Base-by-base conservation (phyloP, 2,329 filamentous ascomycete genomes). In the Microcyclosporella mali region DNA sequence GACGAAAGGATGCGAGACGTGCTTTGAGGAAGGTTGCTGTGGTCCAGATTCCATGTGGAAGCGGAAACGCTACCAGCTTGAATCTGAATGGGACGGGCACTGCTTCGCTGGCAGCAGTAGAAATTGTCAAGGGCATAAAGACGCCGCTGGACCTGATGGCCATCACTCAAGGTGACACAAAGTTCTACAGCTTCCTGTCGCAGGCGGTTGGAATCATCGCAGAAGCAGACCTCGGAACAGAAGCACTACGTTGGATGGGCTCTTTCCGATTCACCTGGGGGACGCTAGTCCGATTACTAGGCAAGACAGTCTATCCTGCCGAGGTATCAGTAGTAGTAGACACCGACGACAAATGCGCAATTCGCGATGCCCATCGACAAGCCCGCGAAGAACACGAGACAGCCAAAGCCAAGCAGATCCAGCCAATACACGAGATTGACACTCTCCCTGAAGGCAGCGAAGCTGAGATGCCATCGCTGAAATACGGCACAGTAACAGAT, bases 211-310 rank as follows among this genome's bases (percentile, higher is more conserved):
- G 92, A 16, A 85, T 97, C 46, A 79, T 97, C 29, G 92, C 92
- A 1, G 92, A 97, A 60, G 78, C 78, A 37, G 92, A 98, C 64
- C 72, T 98, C 10, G 89, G 79, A 2, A 98, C 92, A 0, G 92
- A 98, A 58, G 72, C 94, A 58, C 68, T 97, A 50, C 82, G 92
- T 33, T 97, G 90, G 89, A 89, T 98, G 84, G 92, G 92, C 14
- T 76, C 77, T 36, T 74, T 81, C 21, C 79, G 92, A 41, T 98
- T 98, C 58, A 88, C 85, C 0, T 84, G 84, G 57, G 92, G 92
- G 6, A 80, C 95, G 49, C 61, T 94, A n/a, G 73, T 82, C 50
- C 79, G 89, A 18, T 72, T 95, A 14, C 70, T 94, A 34, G 75
- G 78, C 41, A 83, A 86, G 61, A 85, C 79, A 25, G 73, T 85